These are phyloP conservation scores for Vigna nakashimae DNA, from an alignment of 306 rosid genomes.

Conservation along the genomic window DNA sequence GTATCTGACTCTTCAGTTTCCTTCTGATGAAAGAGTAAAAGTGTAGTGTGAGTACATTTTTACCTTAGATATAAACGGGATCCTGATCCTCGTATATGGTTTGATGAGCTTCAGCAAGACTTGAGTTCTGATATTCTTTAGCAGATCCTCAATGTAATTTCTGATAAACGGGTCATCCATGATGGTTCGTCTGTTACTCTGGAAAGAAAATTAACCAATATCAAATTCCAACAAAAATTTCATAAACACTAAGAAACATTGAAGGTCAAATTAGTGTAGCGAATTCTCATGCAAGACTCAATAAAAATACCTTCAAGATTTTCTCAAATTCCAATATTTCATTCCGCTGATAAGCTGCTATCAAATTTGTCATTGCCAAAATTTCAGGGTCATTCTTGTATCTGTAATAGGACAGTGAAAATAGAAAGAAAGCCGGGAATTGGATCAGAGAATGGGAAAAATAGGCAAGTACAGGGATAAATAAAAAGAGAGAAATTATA, in stretches of 20 bases:
- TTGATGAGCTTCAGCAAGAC: constrained; percentile 96
- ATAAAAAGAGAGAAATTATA: neutral
- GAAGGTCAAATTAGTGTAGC: neutral
- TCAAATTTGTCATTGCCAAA: constrained; percentile 97
- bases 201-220: constrained; percentile 41
- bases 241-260: constrained; percentile 39
- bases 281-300: constrained; percentile 11
- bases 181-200: constrained; percentile 88
- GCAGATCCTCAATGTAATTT: constrained; percentile 94
- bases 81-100: constrained; percentile 95
- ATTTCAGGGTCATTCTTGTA: constrained; percentile 98
- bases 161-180: constrained; percentile 98
- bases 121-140: constrained; percentile 97
- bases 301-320: constrained; percentile 75
- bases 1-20: neutral
- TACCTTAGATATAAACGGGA: constrained; percentile 97
- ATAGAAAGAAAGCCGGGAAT: constrained; percentile 6
- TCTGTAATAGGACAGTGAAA: constrained; percentile 53
- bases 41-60: constrained; percentile 2
- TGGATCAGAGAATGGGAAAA: constrained; percentile 17
- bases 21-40: constrained; percentile 7
- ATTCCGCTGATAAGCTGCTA: constrained; percentile 96
- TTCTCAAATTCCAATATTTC: constrained; percentile 98
- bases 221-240: constrained; percentile 39
- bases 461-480: neutral